Evolutionary conservation across 805 yeast species (phyloP).

Genomic region (Candida maris): DNA sequence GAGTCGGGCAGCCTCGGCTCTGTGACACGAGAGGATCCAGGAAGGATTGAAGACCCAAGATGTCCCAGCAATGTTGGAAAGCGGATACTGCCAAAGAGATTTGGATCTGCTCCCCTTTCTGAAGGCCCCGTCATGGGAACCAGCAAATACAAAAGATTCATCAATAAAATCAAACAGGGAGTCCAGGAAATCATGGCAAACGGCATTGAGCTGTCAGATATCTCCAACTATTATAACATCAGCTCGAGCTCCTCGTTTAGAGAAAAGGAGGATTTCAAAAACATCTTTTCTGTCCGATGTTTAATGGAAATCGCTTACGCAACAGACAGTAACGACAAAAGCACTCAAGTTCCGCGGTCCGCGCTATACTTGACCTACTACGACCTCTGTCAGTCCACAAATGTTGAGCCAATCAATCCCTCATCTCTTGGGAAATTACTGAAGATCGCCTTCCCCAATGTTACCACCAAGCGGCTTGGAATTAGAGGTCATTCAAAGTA

Average conservation of each 20-base stretch:
- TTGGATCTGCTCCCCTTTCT: too few species aligned
- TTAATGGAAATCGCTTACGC: slow-evolving; percentile 22
- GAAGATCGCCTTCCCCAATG: slow-evolving; percentile 57
- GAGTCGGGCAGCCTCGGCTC: too few species aligned
- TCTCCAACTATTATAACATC: slow-evolving; percentile 16
- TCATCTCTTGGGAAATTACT: slow-evolving; percentile 74
- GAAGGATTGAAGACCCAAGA: too few species aligned
- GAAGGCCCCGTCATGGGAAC: slow-evolving; percentile 13
- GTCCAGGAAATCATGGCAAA: slow-evolving; percentile 17
- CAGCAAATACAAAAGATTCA: slow-evolving; percentile 17
- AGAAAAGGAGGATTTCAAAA: slow-evolving; percentile 21
- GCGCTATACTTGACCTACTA: slow-evolving; percentile 23
- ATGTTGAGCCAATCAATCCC: slow-evolving; percentile 55
- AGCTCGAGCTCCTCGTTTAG: slow-evolving; percentile 14
- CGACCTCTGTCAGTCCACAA: slow-evolving; percentile 18
- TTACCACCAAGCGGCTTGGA: slow-evolving; percentile 73
- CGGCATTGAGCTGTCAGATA: slow-evolving; percentile 12
- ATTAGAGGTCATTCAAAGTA: slow-evolving; percentile 76
- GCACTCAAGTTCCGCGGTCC: slow-evolving; percentile 17
- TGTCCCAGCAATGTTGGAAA: too few species aligned
- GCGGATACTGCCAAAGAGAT: too few species aligned
- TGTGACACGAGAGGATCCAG: too few species aligned
- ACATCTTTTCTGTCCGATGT: slow-evolving; percentile 24
- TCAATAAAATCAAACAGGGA: slow-evolving; percentile 12
- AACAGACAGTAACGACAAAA: slow-evolving; percentile 10